These are phyloP conservation scores for Plasmodium blacklocki DNA, from an alignment of 169 alveolate species.

Conservation along the genomic window DNA sequence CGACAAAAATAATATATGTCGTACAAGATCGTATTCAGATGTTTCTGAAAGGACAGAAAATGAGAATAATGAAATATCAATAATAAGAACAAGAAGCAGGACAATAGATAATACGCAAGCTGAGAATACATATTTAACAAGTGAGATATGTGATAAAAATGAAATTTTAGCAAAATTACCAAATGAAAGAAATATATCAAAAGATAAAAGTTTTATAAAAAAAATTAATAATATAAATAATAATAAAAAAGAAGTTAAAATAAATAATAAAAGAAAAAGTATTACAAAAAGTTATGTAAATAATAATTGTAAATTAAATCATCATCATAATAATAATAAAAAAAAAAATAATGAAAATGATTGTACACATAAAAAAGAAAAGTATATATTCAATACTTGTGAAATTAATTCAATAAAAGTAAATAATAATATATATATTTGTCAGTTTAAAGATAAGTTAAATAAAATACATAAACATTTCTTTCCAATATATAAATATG, in stretches of 20 bases:
- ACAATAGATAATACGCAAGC: no score
- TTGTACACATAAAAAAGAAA: constrained; percentile 23
- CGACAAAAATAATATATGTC: no score
- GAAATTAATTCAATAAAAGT: constrained; percentile 27
- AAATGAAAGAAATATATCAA: neutral
- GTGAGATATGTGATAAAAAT: neutral
- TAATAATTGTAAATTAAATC: neutral
- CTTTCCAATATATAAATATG: constrained; percentile 66
- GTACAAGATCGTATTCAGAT: no score
- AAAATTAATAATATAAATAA: neutral
- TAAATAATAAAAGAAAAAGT: constrained; percentile 6
- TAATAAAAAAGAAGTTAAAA: constrained; percentile 2
- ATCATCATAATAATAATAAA: neutral
- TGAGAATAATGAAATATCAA: no score
- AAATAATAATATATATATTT: constrained; percentile 39
- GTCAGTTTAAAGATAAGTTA: constrained; percentile 41
- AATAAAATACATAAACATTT: constrained; percentile 43
- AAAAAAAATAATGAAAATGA: neutral
- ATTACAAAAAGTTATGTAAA: neutral
- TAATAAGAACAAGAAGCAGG: no score
- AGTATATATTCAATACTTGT: constrained; percentile 6
- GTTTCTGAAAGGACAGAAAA: no score
- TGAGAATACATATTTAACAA: no score
- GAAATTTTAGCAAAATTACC: constrained; percentile 3
- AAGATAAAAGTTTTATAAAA: no score